Percentiles rank a stretch among this genome's conserved stretches.
Conservation (phyloP, 805 yeast species). For the Saccharomyces paradoxus region DNA sequence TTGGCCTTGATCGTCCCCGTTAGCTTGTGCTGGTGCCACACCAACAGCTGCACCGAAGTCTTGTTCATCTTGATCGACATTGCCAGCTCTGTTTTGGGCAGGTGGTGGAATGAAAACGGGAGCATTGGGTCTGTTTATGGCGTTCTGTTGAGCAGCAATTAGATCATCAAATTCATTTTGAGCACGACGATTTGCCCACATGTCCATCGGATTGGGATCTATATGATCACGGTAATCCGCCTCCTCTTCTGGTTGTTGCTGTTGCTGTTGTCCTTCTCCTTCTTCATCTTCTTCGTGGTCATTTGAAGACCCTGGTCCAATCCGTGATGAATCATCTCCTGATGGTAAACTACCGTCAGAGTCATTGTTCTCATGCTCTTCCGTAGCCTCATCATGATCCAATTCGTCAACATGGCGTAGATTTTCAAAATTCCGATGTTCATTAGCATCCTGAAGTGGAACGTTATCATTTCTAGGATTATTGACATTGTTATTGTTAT, state of each 20-base stretch:
- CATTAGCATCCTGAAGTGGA: not conserved
- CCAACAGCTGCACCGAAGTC: constrained; percentile 13
- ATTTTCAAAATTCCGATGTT: not conserved
- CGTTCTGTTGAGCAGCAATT: constrained; percentile 8
- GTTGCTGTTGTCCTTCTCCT: constrained; percentile 3
- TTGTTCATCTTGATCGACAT: constrained; percentile 3
- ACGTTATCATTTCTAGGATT: constrained; percentile 1
- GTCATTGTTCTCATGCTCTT: constrained; percentile 19
- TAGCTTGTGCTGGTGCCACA: constrained; percentile 2
- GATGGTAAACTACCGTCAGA: constrained; percentile 17
- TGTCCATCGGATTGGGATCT: constrained; percentile 12
- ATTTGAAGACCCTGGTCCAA: constrained; percentile 3
- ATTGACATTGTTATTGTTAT: not conserved
- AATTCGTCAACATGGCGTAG: constrained; percentile 8
- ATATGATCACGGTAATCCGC: constrained; percentile 10
- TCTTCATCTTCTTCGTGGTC: constrained; percentile 12
- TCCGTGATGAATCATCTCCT: constrained; percentile 12
- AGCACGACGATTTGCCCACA: constrained; percentile 17
- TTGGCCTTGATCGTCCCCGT: constrained; percentile 14
- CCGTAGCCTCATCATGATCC: constrained; percentile 13
- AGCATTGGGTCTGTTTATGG: not conserved
- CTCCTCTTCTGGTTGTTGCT: constrained; percentile 11
- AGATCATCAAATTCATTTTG: constrained; percentile 19
- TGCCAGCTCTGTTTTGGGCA: constrained; percentile 2
- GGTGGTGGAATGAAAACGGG: constrained; percentile 1